Conservation (phyloP, 345 rosid genomes). For the Salix koriyanagi region DNA sequence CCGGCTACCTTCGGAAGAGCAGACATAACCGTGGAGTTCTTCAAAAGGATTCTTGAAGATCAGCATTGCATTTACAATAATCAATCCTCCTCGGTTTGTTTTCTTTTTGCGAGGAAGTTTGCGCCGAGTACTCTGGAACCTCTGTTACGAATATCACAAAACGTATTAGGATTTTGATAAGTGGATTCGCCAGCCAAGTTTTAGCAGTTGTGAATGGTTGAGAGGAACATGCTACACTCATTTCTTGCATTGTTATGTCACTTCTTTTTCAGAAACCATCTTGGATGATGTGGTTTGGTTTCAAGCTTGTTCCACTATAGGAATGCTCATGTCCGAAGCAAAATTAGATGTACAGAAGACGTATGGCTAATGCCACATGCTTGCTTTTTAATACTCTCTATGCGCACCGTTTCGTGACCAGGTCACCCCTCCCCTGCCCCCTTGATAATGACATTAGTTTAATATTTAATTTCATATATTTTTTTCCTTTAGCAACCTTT, state of each 20-base stretch:
- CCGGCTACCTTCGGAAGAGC: constrained; percentile 82
- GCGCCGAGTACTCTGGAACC: constrained; percentile 75
- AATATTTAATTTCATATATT: too few species aligned
- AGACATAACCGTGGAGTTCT: constrained; percentile 64
- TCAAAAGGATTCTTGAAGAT: constrained; percentile 38
- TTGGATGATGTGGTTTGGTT: background rate
- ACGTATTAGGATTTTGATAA: constrained; percentile 35
- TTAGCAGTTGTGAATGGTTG: background rate
- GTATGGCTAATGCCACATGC: background rate
- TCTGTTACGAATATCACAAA: constrained; percentile 46
- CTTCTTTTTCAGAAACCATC: background rate
- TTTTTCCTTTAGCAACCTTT: too few species aligned
- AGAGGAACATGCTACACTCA: background rate
- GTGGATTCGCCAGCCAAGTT: background rate
- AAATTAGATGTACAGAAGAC: constrained; percentile 17
- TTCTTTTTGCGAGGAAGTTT: constrained; percentile 77
- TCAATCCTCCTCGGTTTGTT: constrained; percentile 41
- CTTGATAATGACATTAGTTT: too few species aligned
- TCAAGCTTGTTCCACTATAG: background rate
- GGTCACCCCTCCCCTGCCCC: too few species aligned
- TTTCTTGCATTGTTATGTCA: constrained; percentile 6
- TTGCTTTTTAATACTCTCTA: background rate
- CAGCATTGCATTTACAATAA: constrained; percentile 58
- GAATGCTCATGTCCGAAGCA: background rate
- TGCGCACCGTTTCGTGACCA: too few species aligned